phyloP scores from a whole-genome alignment of 208 protist species.

The Acanthamoeba castellanii region DNA sequence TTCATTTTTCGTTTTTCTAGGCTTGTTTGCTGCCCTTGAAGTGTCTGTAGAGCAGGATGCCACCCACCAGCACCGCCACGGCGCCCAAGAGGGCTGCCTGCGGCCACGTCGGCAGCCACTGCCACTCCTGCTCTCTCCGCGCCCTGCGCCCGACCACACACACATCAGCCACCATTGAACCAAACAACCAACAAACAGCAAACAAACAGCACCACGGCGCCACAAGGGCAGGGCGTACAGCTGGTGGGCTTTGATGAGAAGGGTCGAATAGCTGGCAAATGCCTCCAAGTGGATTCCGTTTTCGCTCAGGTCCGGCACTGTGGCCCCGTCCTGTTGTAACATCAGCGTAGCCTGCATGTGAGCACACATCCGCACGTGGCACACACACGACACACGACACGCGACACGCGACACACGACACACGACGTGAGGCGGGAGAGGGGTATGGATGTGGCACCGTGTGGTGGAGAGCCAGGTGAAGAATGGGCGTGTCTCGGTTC shows the following conservation, averaged over 20 bases:
- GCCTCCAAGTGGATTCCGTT: conserved; percentile 24
- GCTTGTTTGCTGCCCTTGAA: conserved; percentile 44
- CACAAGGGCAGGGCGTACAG: not conserved
- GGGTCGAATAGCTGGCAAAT: conserved; percentile 8
- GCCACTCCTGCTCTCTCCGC: conserved; percentile 35
- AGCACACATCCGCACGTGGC: not conserved
- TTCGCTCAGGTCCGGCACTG: not conserved
- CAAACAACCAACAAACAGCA: not conserved
- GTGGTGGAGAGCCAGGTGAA: conserved; percentile 42
- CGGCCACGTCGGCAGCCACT: conserved; percentile 16
- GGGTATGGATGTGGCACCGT: not conserved
- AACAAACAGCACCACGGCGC: not conserved
- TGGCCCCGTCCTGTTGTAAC: not conserved
- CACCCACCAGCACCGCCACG: conserved; percentile 50
- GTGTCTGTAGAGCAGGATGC: conserved; percentile 26
- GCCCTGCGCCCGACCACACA: not conserved
- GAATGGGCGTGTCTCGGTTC: not conserved
- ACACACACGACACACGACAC: not conserved
- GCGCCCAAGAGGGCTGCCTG: conserved; percentile 18
- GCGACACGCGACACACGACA: not conserved
- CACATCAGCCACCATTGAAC: not conserved
- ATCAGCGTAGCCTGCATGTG: too few relatives aligned
- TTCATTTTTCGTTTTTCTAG: not conserved
- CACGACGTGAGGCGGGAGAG: not conserved
- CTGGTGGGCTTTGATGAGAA: conserved; percentile 44